Evolutionary conservation across 1,284 basidiomycete genomes (phyloP).

Genomic region (Prillingera fragicola): DNA sequence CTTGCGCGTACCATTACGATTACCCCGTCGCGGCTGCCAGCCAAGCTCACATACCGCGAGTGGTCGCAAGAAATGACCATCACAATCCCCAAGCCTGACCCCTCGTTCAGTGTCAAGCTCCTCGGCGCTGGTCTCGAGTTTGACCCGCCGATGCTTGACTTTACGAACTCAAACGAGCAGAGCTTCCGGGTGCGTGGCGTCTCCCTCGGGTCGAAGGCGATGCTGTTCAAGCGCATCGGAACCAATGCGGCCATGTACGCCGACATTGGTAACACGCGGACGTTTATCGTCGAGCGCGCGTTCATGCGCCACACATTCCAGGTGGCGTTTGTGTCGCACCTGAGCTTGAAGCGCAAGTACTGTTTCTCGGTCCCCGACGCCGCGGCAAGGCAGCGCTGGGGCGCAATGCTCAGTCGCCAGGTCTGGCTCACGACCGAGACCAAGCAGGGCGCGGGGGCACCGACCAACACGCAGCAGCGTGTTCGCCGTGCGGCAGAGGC

Average conservation of each 20-base stretch:
- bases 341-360: constrained; percentile 68
- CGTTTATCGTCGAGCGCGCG: constrained; percentile 74
- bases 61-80: constrained; percentile 80
- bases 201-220: constrained; percentile 69
- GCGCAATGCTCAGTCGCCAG: constrained; percentile 61
- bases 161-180: constrained; percentile 66
- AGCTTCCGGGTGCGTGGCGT: constrained; percentile 80
- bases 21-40: constrained; percentile 63
- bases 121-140: constrained; percentile 79
- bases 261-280: constrained; percentile 67
- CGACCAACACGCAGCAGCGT: constrained; percentile 6
- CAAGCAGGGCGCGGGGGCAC: constrained; percentile 43
- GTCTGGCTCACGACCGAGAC: constrained; percentile 66
- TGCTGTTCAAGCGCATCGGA: constrained; percentile 73
- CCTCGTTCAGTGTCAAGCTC: constrained; percentile 69
- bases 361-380: constrained; percentile 85
- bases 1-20: constrained; percentile 53
- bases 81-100: constrained; percentile 72
- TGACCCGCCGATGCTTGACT: constrained; percentile 73
- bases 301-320: constrained; percentile 95
- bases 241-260: constrained; percentile 72
- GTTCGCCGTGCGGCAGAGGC: constrained; percentile 59
- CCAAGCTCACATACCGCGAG: constrained; percentile 70
- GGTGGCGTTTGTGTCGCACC: constrained; percentile 70
- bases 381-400: constrained; percentile 68